Percentiles rank a stretch among this genome's conserved stretches.
These are phyloP conservation scores for Backusella parvicylindrica DNA, from an alignment of 192 early-diverging fungal species.

Conservation along the genomic window DNA sequence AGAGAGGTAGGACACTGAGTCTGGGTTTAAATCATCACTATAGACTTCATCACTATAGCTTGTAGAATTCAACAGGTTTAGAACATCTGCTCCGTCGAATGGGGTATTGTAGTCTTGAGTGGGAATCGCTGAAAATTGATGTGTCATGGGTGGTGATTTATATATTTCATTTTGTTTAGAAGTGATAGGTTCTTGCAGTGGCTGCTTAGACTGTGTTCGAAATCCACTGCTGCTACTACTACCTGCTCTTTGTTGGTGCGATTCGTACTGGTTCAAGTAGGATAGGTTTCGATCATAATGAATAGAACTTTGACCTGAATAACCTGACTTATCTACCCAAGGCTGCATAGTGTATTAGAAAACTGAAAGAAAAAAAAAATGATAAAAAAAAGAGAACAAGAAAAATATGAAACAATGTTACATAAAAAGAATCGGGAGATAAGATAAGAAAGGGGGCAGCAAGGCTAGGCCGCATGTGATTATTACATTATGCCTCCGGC, in stretches of 20 bases:
- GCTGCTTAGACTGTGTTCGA: not conserved
- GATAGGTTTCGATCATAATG: not conserved
- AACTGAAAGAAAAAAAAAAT: not conserved
- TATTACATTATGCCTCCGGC: conserved; percentile 1
- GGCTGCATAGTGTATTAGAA: conserved; percentile 1
- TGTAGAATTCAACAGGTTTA: conserved; percentile 19
- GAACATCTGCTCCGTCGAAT: conserved; percentile 22
- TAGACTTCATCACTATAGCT: conserved; percentile 21
- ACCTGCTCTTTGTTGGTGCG: not conserved
- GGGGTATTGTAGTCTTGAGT: not conserved
- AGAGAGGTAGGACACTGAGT: not conserved
- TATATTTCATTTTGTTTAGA: not conserved
- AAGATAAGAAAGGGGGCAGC: not conserved
- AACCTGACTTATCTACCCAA: not conserved
- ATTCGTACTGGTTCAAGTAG: not conserved
- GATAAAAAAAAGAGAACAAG: not conserved
- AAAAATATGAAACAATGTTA: not conserved
- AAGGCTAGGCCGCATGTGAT: not conserved
- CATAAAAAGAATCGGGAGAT: conserved; percentile 2
- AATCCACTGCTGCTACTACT: not conserved
- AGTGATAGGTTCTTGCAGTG: not conserved
- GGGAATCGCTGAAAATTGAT: not conserved
- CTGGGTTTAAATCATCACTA: conserved; percentile 11
- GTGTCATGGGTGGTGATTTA: not conserved
- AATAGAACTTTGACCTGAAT: not conserved